Evolutionary conservation across 306 rosid species (phyloP), one percentile per base, ranked within the genome.

Genomic region (Rosa chinensis): DNA sequence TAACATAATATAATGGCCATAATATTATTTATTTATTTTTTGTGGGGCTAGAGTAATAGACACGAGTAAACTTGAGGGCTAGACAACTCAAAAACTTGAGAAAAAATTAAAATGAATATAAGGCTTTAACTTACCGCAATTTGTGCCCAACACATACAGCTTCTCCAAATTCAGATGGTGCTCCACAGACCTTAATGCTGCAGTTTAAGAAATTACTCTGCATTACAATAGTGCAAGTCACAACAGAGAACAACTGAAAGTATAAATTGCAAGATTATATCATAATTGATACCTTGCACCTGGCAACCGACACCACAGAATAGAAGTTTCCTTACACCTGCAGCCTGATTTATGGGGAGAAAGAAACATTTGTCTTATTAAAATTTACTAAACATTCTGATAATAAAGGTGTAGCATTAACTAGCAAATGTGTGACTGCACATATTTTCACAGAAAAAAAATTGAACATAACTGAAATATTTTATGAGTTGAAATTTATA

Each of bases 271-370:
- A 71, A 74, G 77, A 72, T 48, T 68, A 73, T 53, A 78, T 12
- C 17, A 76, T 10, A 71, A 82, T 79, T 52, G 40, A 80, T 86
- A 94, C 99, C 97, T 91, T 92, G 94, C 82, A 92, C 99, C 88
- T 94, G 97, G 86, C 99, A 94, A 71, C 99, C 97, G 45, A 94
- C 99, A 70, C 99, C 99, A 53, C 99, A 94, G 88, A 94, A 92
- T 78, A 94, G 99, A 85, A 94, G 99, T 70, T 97, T 94, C 87
- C 91, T 94, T 74, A 94, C 96, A 7, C 92, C 94, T 25, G 97
- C 95, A 80, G 97, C 99, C 97, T 94, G 81, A 82, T 75, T 32
- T 18, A 77, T n/a, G 66, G 55, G 58, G 81, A 82, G 80, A 40
- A 21, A 13, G 7, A 72, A 42, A 32, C 23, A 52, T 20, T 66